Base-by-base conservation (phyloP, 83 land plant genomes). In the Larix sibirica region DNA sequence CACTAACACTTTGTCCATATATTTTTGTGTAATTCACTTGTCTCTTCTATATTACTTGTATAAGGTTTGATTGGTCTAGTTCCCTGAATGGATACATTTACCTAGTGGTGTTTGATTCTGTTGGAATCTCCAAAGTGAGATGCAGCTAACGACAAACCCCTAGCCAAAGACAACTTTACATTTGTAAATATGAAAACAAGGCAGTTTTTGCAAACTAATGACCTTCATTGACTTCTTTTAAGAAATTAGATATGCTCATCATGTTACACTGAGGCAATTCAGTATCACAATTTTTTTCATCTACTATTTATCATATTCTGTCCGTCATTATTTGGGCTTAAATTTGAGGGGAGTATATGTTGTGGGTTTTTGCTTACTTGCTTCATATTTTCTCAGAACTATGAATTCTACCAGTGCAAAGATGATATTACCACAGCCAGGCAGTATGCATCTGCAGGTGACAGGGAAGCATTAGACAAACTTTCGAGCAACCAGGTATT, bases 401-500 rank as follows among this genome's bases (percentile, higher is more conserved):
- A 85, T 60, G 77, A 88, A 16, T 93, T 91, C 67, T 81, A 86
- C 73, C 83, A 69, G 80, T 90, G 89, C 87, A 93, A 63, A 87
- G 77, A 88, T 26, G 91, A 90, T 23, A 69, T 62, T 44, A 83
- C 84, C 66, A 66, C 62, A 82, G 96, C 92, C 23, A 69, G 56
- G 28, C 81, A 88, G 69, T 77, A 81, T 58, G 89, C 89, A 61
- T 31, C 56, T n/a, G 63, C 82, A 21, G 75, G 84, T 44, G 85
- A 91, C 62, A 89, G 31, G 71, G 89, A 90, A 21, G 88, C 82
- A 24, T 84, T 96, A 4, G 83, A 85, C 23, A 74, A 64, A 17
- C 83, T 86, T 61, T 95, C 96, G 71, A 82, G 63, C 68, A 81
- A 85, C 58, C 97, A 96, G 89, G 97, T 93, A 42, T 40, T 58